Evolutionary conservation across 768 basidiomycete species (phyloP), one percentile per base, ranked within the genome.

Genomic region (Kwoniella pini): DNA sequence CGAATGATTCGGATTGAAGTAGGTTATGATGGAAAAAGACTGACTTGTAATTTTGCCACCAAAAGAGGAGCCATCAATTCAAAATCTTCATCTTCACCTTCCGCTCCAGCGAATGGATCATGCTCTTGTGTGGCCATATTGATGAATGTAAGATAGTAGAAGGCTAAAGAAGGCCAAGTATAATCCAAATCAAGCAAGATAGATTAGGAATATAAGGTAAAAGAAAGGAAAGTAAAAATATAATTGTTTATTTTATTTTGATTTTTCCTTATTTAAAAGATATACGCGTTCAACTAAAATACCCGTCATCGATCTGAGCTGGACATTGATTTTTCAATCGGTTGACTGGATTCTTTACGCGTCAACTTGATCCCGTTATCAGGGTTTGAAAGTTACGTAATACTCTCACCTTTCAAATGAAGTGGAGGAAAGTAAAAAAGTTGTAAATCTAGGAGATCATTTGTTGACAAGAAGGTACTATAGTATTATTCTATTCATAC

Each of bases 1-100:
- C n/a, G 19, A 15, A 21, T n/a, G n/a, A n/a, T n/a, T n/a, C n/a
- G n/a, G n/a, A 11, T 40, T 24, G 19, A 24, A 5, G 33, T 33
- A 52, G 12, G 9, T 49, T 54, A 28, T 12, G 3, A 54, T 6
- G 53, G 24, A 21, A 26, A 9, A 1, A 7, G 22, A 69, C 76
- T 50, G 40, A 79, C 81, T 69, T 79, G 76, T 2, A 82, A 72
- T 77, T 95, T 96, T 70, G 81, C 81, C 57, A 96, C 87, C 48
- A 93, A 86, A 61, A 95, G 82, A 57, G 93, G 93, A 2, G 90
- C 93, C 17, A 86, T 84, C 57, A 87, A 82, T 55, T 85, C 81
- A 57, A 81, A 81, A 30, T 82, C 83, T 40, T 82, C 83, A 19
- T 79, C 81, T 38, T 85, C 85, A 48, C 80, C 81, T 54, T 83